Evolutionary conservation across 768 basidiomycete genomes (phyloP), one percentile per base, ranked within the genome.

Genomic region (Xerocomellus amylosporus): DNA sequence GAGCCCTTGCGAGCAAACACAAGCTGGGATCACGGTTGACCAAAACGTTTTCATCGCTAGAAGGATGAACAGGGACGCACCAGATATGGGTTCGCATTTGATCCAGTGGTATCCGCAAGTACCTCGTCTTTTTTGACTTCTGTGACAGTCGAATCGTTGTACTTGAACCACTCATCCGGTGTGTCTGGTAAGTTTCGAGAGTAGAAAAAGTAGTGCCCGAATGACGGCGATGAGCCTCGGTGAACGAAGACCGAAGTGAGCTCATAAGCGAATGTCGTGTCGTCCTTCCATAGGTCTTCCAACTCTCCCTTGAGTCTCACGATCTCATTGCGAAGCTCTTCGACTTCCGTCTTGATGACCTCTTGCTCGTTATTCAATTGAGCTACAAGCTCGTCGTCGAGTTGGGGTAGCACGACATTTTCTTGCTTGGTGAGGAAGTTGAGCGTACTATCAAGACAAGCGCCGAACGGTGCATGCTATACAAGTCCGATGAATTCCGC

Each of bases 161-260:
- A 93, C 73, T 96, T 96, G 80, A 94, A 93, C 92, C 94, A 98
- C 41, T 80, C 78, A 53, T 97, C 88, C 12, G 86, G 86, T 22
- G 83, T 72, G 45, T 83, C 81, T 1, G 93, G 95, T 14, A 97
- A 76, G 68, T 93, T 80, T 38, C 93, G 81, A 51, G 94, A 91
- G 70, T 96, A 97, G 72, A 98, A 92, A 78, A 93, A 98, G 71
- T 97, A 97, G 68, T 97, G 95, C 4, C 93, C 93, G 74, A 85
- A 93, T 8, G 88, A 88, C 2, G 91, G 86, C 17, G 86, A 88
- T 50, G 86, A 81, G 45, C 94, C 95, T 28, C 95, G 87, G 70
- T 98, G 95, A 55, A 98, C 88, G 76, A 93, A 98, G 19, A 98
- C 96, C 10, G 92, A 90, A 0, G 91, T 93, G 41, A 98, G 79